These are phyloP conservation scores for Madurella fahalii DNA, from an alignment of 2,329 filamentous ascomycete species.

Conservation along the genomic window DNA sequence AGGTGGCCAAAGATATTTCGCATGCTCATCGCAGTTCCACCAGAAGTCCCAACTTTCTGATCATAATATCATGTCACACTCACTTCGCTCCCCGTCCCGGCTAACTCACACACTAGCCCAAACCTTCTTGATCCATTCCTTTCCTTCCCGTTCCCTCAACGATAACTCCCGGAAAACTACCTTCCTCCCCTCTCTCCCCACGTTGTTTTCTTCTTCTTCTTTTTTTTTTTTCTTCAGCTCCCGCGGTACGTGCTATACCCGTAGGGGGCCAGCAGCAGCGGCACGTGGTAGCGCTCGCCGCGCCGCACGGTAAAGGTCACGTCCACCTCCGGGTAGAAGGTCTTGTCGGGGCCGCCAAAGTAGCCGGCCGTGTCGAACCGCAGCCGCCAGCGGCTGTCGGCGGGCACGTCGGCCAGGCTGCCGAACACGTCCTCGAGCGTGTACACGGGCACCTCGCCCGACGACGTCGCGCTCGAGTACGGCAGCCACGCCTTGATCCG, in stretches of 20 bases:
- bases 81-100: too few species aligned
- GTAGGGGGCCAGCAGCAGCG: conserved; percentile 70
- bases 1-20: too few species aligned
- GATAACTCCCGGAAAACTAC: too few species aligned
- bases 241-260: conserved; percentile 81
- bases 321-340: conserved; percentile 58
- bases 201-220: too few species aligned
- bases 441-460: conserved; percentile 55
- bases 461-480: conserved; percentile 46
- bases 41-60: too few species aligned
- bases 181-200: too few species aligned
- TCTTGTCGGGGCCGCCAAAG: conserved; percentile 58
- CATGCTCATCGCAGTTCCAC: too few species aligned
- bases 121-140: too few species aligned
- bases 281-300: conserved; percentile 73
- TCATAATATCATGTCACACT: too few species aligned
- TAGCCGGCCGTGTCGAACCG: conserved; percentile 70
- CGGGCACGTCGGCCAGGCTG: conserved; percentile 23
- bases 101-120: too few species aligned
- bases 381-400: conserved; percentile 59
- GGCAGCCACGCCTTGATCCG: conserved; percentile 67
- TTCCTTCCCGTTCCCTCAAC: too few species aligned
- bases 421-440: conserved; percentile 54
- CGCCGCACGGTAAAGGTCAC: conserved; percentile 51
- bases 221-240: conserved; percentile 43